These are phyloP conservation scores for Porphyrellus sp. DNA, from an alignment of 1,284 basidiomycete genomes.

Conservation along the genomic window DNA sequence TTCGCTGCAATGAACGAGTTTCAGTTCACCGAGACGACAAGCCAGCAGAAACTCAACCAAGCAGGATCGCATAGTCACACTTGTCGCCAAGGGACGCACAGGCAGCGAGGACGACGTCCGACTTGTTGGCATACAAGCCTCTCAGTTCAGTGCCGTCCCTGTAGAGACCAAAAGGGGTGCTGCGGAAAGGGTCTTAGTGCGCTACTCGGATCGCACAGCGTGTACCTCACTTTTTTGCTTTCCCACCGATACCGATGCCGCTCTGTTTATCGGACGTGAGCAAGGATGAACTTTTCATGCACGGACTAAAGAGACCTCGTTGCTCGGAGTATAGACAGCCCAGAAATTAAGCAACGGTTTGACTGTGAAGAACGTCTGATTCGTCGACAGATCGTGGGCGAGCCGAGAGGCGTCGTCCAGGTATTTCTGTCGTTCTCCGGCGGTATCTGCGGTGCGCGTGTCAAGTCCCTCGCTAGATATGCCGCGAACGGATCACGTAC, in stretches of 20 bases:
- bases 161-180: constrained; percentile 77
- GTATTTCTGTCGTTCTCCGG: constrained; percentile 63
- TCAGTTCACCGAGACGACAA: constrained; percentile 10
- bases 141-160: constrained; percentile 77
- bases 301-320: constrained; percentile 46
- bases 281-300: background rate
- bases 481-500: constrained; percentile 44
- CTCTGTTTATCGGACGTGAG: constrained; percentile 44
- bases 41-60: constrained; percentile 46
- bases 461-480: background rate
- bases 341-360: constrained; percentile 78
- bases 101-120: constrained; percentile 63
- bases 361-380: constrained; percentile 77
- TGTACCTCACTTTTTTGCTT: constrained; percentile 59
- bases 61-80: constrained; percentile 76
- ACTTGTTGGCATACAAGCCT: constrained; percentile 71
- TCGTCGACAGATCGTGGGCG: constrained; percentile 65
- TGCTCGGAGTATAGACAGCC: constrained; percentile 75
- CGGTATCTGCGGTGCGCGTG: constrained; percentile 52
- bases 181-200: constrained; percentile 29
- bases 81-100: constrained; percentile 61
- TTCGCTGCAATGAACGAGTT: constrained; percentile 49
- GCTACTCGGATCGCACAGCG: background rate
- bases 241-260: constrained; percentile 69
- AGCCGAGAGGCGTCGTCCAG: constrained; percentile 64